phyloP scores from a whole-genome alignment of 2,329 filamentous ascomycete genomes.

The Clarireedia hainanense region DNA sequence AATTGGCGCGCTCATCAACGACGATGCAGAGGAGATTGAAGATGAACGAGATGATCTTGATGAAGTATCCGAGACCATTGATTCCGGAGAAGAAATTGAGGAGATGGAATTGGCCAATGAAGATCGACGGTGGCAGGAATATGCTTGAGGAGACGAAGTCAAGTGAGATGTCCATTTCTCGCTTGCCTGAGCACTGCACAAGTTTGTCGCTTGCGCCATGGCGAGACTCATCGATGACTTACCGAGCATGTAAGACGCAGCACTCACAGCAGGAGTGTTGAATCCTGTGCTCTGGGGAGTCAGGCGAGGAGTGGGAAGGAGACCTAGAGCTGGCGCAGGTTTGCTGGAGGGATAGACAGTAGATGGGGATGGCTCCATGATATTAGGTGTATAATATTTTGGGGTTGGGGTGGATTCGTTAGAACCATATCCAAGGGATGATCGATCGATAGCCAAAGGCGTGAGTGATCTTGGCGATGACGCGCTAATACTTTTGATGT shows the following conservation, averaged over 20 bases:
- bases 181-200: slow-evolving; percentile 39
- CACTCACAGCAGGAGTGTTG: slow-evolving; percentile 53
- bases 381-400: slow-evolving; percentile 35
- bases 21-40: slow-evolving; percentile 56
- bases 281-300: slow-evolving; percentile 48
- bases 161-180: slow-evolving; percentile 45
- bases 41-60: slow-evolving; percentile 52
- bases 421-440: slow-evolving; percentile 32
- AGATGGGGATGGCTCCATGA: slow-evolving; percentile 44
- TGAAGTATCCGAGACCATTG: slow-evolving; percentile 56
- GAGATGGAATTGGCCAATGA: slow-evolving; percentile 57
- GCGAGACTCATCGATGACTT: slow-evolving; percentile 53
- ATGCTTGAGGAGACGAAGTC: slow-evolving; percentile 44
- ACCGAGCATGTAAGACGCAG: slow-evolving; percentile 41
- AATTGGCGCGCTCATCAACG: slow-evolving; percentile 49
- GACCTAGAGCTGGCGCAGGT: slow-evolving; percentile 44
- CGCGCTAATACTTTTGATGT: slow-evolving; percentile 16
- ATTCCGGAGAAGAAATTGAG: slow-evolving; percentile 57
- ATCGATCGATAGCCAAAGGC: slow-evolving; percentile 35
- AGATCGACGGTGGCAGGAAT: slow-evolving; percentile 46
- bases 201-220: slow-evolving; percentile 46
- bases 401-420: slow-evolving; percentile 35
- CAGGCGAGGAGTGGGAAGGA: slow-evolving; percentile 51
- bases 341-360: slow-evolving; percentile 38
- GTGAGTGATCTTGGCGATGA: slow-evolving; percentile 31